Evolutionary conservation across 805 yeast genomes (phyloP), one percentile per base, ranked within the genome.

Genomic region (Pichia pseudocactophila): DNA sequence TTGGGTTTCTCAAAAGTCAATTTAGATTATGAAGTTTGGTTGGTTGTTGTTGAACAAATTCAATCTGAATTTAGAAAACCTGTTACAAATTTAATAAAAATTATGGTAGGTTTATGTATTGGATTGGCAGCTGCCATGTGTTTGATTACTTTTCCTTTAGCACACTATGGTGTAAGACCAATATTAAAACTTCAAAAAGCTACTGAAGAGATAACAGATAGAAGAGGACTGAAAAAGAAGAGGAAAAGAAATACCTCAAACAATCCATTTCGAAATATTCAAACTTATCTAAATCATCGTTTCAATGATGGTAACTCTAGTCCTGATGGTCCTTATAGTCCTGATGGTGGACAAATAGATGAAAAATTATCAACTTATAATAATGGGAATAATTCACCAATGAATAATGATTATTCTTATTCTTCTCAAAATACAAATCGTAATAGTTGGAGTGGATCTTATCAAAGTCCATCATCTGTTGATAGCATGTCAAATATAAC

Each of bases 101-200:
- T 88, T 39, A 80, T 85, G 45, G 71, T 80, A 36, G 94, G 92
- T 5, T 80, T 84, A 1, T 86, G 84, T 19, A 65, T 88, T 31
- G 94, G 84, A 1, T 76, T 83, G 17, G 92, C 92, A 3, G 84
- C 67, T 1, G 73, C 82, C 48, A 76, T 86, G 68, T 77, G 84
- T 50, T 46, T 84, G 1, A 57, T 84, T n/a, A 85, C 96, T 1
- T 74, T 87, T 57, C 89, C 92, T 5, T 61, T 88, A 41, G 87
- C 95, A 0, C 87, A 84, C 45, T 82, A 79, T 68, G 87, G 89
- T 30, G 89, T 87, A 6, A 63, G 83, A 49, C 96, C 97, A 0
- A 86, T 88, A 44, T 73, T 85, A 34, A 72, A 79, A 44, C 67
- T 88, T 34, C 87, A 83, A 54, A 77, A 78, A 48, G 95, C 95